phyloP scores from a whole-genome alignment of 345 rosid genomes.

The Citrus trifoliata region DNA sequence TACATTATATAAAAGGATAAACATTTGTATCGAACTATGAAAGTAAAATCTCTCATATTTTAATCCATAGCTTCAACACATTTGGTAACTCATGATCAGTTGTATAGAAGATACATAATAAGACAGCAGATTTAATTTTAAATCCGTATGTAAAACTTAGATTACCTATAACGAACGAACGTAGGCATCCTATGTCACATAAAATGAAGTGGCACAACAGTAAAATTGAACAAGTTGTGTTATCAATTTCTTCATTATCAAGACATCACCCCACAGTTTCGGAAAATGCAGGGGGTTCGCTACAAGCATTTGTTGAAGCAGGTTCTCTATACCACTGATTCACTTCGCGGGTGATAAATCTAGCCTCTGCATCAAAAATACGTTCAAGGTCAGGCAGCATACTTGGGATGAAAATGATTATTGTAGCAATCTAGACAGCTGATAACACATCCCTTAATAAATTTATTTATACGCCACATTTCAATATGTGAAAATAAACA shows the following conservation, averaged over 20 bases:
- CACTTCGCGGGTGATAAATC: slow-evolving; percentile 67
- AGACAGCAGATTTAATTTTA: too few relatives aligned
- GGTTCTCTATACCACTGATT: slow-evolving; percentile 84
- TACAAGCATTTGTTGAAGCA: slow-evolving; percentile 37
- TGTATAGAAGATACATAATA: too few relatives aligned
- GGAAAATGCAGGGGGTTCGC: slow-evolving; percentile 30
- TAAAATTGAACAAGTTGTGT: background rate
- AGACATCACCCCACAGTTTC: slow-evolving; percentile 16
- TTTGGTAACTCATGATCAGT: too few relatives aligned
- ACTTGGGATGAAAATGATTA: background rate
- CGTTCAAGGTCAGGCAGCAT: background rate
- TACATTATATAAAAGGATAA: too few relatives aligned
- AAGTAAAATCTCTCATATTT: too few relatives aligned
- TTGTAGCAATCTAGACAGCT: background rate
- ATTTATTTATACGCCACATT: background rate
- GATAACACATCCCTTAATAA: background rate
- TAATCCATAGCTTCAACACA: too few relatives aligned
- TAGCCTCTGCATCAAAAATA: slow-evolving; percentile 63
- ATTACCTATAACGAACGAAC: too few relatives aligned
- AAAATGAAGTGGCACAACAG: background rate
- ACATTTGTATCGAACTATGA: too few relatives aligned
- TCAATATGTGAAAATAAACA: background rate
- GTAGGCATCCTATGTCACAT: background rate
- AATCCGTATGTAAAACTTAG: too few relatives aligned
- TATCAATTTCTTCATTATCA: background rate